Evolutionary conservation across 495 filamentous ascomycete species (phyloP).

Genomic region (Penicillium desertorum): DNA sequence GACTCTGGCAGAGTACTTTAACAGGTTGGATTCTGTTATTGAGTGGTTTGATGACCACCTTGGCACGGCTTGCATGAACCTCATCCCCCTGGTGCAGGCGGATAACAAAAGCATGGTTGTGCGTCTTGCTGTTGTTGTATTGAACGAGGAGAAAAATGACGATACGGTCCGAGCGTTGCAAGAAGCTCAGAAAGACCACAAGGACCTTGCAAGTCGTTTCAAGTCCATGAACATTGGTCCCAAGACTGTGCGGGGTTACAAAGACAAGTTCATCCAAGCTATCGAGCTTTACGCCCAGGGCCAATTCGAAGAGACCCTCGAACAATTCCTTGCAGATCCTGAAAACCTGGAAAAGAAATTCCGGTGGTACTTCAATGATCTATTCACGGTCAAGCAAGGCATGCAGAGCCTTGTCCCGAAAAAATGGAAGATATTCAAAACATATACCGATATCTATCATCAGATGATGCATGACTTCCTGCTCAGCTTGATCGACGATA

Average conservation of each 20-base stretch:
- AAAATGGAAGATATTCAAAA: constrained; percentile 95
- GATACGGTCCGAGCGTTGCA: constrained; percentile 85
- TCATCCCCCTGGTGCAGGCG: constrained; percentile 79
- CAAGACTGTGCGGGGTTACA: constrained; percentile 91
- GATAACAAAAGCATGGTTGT: constrained; percentile 89
- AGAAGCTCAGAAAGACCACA: constrained; percentile 91
- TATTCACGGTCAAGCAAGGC: constrained; percentile 85
- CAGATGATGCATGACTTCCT: constrained; percentile 92
- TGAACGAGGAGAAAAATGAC: constrained; percentile 95
- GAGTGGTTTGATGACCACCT: constrained; percentile 96
- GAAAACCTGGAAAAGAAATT: constrained; percentile 79
- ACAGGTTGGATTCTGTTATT: constrained; percentile 79
- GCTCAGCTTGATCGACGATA: constrained; percentile 74
- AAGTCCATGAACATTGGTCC: constrained; percentile 91
- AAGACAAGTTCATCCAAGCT: constrained; percentile 85
- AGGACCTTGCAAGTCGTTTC: constrained; percentile 88
- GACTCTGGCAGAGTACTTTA: constrained; percentile 86
- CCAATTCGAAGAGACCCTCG: constrained; percentile 71
- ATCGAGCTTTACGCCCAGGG: constrained; percentile 70
- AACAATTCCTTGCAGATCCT: constrained; percentile 78
- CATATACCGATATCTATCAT: constrained; percentile 88
- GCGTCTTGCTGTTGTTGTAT: constrained; percentile 83
- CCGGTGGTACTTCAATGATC: constrained; percentile 96
- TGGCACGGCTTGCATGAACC: constrained; percentile 78
- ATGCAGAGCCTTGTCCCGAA: constrained; percentile 90